These are phyloP conservation scores for Boletales sp. DNA, from an alignment of 768 basidiomycete genomes.

Conservation along the genomic window DNA sequence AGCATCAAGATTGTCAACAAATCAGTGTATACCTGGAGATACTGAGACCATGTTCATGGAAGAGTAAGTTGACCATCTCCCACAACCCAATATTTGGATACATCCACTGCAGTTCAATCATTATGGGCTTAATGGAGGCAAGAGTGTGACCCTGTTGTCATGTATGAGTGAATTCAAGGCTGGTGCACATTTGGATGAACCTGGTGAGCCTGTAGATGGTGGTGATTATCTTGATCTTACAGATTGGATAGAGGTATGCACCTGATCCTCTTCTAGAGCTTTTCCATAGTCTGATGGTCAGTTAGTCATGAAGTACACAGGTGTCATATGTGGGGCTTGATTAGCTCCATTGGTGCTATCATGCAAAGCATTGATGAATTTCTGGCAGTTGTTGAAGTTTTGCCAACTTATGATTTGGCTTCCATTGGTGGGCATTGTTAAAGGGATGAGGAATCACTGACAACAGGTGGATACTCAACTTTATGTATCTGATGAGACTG, in stretches of 20 bases:
- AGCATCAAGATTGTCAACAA: background rate
- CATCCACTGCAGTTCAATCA: background rate
- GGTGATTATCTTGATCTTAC: background rate
- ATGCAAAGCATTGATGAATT: too few relatives aligned
- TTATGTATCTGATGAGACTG: too few relatives aligned
- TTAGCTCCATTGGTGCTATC: too few relatives aligned
- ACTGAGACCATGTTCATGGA: background rate
- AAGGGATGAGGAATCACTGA: too few relatives aligned
- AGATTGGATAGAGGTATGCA: background rate
- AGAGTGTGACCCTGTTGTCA: background rate
- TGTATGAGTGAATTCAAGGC: background rate
- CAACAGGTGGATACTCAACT: too few relatives aligned
- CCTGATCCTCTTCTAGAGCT: background rate
- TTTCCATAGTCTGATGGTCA: too few relatives aligned
- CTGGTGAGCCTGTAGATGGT: background rate
- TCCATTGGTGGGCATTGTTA: too few relatives aligned
- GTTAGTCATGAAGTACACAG: too few relatives aligned
- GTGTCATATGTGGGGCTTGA: too few relatives aligned
- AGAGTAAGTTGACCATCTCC: background rate
- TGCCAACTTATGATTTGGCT: too few relatives aligned
- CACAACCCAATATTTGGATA: background rate
- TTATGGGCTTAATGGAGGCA: background rate
- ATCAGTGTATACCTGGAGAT: background rate
- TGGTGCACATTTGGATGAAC: background rate
- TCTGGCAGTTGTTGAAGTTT: too few relatives aligned